Percentiles rank a stretch among this genome's conserved stretches.
Evolutionary conservation across 2,329 filamentous ascomycete species (phyloP).

Genomic region (Orbilia javanica): DNA sequence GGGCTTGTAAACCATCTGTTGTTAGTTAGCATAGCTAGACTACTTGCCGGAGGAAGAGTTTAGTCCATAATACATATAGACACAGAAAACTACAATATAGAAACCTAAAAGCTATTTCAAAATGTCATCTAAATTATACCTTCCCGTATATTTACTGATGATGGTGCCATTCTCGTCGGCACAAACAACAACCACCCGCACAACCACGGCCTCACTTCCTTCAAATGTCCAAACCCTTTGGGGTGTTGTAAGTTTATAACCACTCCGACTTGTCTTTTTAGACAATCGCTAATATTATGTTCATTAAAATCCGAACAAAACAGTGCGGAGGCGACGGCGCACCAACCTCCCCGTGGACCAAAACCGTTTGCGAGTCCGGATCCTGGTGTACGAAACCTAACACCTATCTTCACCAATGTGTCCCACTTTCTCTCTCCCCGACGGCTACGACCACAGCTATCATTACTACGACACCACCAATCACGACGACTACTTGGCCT

Average conservation of each 20-base stretch:
- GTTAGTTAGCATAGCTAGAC: no score
- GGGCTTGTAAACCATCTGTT: no score
- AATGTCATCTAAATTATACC: slow-evolving; percentile 8
- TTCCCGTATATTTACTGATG: background rate
- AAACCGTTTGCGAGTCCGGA: slow-evolving; percentile 26
- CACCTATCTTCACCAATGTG: slow-evolving; percentile 12
- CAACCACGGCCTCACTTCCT: slow-evolving; percentile 17
- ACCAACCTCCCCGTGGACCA: background rate
- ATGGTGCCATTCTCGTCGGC: background rate
- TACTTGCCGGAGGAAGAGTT: no score
- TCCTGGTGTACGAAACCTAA: slow-evolving; percentile 1
- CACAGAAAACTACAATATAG: background rate
- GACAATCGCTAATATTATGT: background rate
- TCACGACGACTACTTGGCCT: background rate
- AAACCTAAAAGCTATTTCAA: background rate
- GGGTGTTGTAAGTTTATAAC: background rate
- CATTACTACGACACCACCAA: background rate
- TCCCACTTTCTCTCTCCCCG: slow-evolving; percentile 4
- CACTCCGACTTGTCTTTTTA: background rate
- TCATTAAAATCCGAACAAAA: no score
- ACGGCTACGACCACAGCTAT: background rate
- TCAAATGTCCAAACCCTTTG: slow-evolving; percentile 21
- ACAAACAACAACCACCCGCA: background rate
- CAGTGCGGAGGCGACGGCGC: slow-evolving; percentile 27
- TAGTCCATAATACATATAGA: no score